Evolutionary conservation across 495 filamentous ascomycete species (phyloP), one percentile per base, ranked within the genome.

Genomic region (Echria macrotheca): DNA sequence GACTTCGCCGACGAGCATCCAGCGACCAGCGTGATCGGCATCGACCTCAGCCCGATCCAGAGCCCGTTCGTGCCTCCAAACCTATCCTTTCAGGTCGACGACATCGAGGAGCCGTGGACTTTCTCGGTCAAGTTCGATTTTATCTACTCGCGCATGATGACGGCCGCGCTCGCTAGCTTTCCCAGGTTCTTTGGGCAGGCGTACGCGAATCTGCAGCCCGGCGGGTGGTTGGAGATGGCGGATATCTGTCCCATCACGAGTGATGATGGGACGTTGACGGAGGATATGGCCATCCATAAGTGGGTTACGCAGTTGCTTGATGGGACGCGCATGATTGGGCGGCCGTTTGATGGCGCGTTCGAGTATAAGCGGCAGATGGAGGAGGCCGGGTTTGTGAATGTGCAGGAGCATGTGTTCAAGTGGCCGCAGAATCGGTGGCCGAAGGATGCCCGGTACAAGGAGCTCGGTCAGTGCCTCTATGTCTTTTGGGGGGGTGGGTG

Each of bases 41-140:
- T 63, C 11, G 60, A 63, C 36, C 65, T 82, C 1, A 77, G 73
- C 43, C 72, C 79, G 2, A 67, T 71, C 50, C 71, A 73, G 38
- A 68, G 68, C 9, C 43, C n/a, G 12, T 56, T 67, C 36, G 55
- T 54, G 7, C 63, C 56, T 1, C 65, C 60, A 3, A 69, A 70
- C 42, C 52, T 66, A 14, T 19, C 32, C 50, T 74, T 64, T 58
- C 54, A 65, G 23, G 59, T 74, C 40, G 71, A 74, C 40, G 71
- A 74, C 36, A 38, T 67, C 19, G 68, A 72, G 55, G 58, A 63
- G 21, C 52, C 64, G 8, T 74, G 71, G 71, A 58, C 69, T 12
- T 78, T 67, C 47, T 25, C 26, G 17, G 40, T 62, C 21, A 51
- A 58, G 44, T 77, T 76, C 47, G 72, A 77, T 64, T 73, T 66